Percentiles rank a stretch among this genome's conserved stretches.
Conservation (phyloP, 345 rosid genomes). For the Pistacia vera region DNA sequence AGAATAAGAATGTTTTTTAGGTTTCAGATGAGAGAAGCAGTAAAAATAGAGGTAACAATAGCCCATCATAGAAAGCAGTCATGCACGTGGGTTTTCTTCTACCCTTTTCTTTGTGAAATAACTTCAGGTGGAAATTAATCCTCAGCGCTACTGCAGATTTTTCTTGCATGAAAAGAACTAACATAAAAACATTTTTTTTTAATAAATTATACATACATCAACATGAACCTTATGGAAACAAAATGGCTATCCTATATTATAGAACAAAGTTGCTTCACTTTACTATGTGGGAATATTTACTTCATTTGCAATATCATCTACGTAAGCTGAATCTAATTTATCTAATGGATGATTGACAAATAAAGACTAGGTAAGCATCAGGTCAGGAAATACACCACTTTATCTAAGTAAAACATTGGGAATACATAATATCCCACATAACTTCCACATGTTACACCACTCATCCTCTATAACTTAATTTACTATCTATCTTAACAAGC, state of each 20-base stretch:
- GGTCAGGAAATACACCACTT: neutral
- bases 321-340: neutral
- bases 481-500: neutral
- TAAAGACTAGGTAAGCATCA: neutral
- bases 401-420: neutral
- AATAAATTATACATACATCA: neutral
- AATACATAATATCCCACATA: neutral
- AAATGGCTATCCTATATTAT: neutral
- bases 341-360: neutral
- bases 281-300: neutral
- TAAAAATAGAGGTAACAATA: neutral
- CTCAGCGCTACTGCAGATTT: neutral
- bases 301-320: neutral
- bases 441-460: conserved; percentile 6
- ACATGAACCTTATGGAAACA: neutral
- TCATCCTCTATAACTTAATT: neutral
- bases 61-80: neutral
- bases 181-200: neutral
- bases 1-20: neutral
- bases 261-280: neutral
- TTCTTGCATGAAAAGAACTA: neutral
- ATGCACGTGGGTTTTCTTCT: neutral
- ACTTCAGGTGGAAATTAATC: neutral
- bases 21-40: neutral
- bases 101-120: neutral